A percentile compares a stretch with the other conserved stretches of the same genome.
phyloP scores from a whole-genome alignment of 2,329 filamentous ascomycete species.

The Botrytis fabae region DNA sequence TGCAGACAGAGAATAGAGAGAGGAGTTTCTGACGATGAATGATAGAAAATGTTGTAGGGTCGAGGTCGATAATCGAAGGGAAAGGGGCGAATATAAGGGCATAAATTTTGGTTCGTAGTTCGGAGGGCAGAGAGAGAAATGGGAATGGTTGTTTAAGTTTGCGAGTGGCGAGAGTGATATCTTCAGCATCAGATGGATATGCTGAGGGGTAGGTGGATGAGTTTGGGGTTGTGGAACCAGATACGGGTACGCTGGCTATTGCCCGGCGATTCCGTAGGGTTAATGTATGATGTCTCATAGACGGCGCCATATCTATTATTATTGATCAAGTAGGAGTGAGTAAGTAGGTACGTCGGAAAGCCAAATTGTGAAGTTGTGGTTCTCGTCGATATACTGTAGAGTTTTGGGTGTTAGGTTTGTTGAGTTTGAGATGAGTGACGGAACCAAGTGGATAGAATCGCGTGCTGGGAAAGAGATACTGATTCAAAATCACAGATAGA shows the following conservation, averaged over 20 bases:
- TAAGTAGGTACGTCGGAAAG: neutral
- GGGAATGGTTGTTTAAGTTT: slow-evolving; percentile 49
- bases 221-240: slow-evolving; percentile 26
- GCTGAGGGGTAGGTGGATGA: slow-evolving; percentile 33
- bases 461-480: neutral
- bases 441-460: neutral
- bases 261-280: slow-evolving; percentile 12
- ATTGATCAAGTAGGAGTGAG: neutral
- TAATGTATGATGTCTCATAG: slow-evolving; percentile 7
- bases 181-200: slow-evolving; percentile 38
- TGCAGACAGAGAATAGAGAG: slow-evolving; percentile 60
- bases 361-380: neutral
- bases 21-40: slow-evolving; percentile 56
- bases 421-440: neutral
- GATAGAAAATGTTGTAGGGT: slow-evolving; percentile 63
- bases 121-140: slow-evolving; percentile 67
- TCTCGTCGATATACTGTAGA: neutral
- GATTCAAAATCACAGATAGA: slow-evolving; percentile 12
- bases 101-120: slow-evolving; percentile 71
- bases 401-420: neutral
- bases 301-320: slow-evolving; percentile 2
- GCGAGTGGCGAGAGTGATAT: slow-evolving; percentile 23
- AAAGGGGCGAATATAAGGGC: slow-evolving; percentile 57
- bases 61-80: slow-evolving; percentile 62
- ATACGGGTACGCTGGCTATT: slow-evolving; percentile 6